Percentiles rank a stretch among this genome's conserved stretches.
phyloP scores from a whole-genome alignment of 164 flowering plant species.

The Kingdonia uniflora region DNA sequence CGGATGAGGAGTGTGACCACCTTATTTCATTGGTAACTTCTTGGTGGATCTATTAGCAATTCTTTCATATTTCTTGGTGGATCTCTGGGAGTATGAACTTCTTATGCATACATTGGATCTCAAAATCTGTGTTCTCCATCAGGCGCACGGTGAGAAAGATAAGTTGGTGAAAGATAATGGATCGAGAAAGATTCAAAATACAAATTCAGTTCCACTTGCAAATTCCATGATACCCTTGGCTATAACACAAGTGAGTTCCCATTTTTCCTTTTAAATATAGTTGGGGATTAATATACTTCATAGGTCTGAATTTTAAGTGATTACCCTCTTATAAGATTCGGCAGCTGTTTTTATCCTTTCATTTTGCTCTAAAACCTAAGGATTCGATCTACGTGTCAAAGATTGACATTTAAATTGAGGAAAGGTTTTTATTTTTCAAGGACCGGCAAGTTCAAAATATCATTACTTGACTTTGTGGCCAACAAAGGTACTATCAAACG shows the following conservation, averaged over 20 bases:
- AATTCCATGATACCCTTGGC: constrained; percentile 13
- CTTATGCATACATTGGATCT: constrained; percentile 1
- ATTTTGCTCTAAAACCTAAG: too few species aligned
- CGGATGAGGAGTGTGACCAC: constrained; percentile 74
- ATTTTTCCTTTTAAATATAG: too few species aligned
- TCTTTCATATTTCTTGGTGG: constrained; percentile 19
- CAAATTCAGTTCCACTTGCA: constrained; percentile 7
- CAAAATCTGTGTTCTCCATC: constrained; percentile 7
- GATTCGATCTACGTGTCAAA: too few species aligned
- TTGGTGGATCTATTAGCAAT: constrained; percentile 8
- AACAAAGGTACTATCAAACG: too few species aligned
- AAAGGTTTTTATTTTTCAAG: too few species aligned
- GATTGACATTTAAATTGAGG: too few species aligned
- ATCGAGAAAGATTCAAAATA: constrained; percentile 3
- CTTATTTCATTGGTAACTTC: constrained; percentile 55
- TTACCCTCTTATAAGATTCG: too few species aligned
- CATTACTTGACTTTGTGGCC: too few species aligned
- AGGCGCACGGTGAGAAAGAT: constrained; percentile 15
- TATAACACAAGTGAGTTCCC: constrained; percentile 19
- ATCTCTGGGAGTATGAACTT: constrained; percentile 16
- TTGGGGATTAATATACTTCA: too few species aligned
- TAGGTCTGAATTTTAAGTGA: too few species aligned
- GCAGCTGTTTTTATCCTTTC: too few species aligned
- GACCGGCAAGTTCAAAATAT: too few species aligned
- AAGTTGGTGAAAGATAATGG: constrained; percentile 5